phyloP scores from a whole-genome alignment of 306 rosid genomes.

The Geum urbanum region DNA sequence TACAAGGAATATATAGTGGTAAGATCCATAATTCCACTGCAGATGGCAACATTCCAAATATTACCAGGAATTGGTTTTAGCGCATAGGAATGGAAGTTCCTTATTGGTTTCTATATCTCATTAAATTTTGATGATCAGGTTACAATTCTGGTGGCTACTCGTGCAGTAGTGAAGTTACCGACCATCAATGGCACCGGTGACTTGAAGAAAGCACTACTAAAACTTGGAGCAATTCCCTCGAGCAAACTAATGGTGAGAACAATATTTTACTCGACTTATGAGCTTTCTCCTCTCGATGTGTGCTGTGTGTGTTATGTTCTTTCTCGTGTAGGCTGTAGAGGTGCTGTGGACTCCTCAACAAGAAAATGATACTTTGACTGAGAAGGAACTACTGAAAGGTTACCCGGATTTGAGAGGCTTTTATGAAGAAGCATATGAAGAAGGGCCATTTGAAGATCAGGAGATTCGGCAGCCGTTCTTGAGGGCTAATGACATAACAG shows the following conservation, averaged over 20 bases:
- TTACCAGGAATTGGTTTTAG: background rate
- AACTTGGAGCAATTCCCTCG: constrained; percentile 77
- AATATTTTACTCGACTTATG: background rate
- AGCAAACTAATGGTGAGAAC: constrained; percentile 63
- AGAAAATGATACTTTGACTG: background rate
- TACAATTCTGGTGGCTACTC: constrained; percentile 83
- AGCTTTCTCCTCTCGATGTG: background rate
- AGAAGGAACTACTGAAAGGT: background rate
- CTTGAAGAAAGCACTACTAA: constrained; percentile 84
- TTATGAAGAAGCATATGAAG: background rate
- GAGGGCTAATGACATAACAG: background rate
- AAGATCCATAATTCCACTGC: constrained; percentile 8
- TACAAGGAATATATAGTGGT: constrained; percentile 94
- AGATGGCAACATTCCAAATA: background rate
- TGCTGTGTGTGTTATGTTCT: background rate
- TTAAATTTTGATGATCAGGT: constrained; percentile 40
- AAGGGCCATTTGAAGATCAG: background rate
- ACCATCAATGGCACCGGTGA: constrained; percentile 74
- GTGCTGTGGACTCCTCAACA: background rate
- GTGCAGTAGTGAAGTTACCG: constrained; percentile 74
- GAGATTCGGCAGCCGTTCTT: background rate
- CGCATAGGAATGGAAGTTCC: background rate
- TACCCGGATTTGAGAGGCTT: background rate
- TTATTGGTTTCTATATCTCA: constrained; percentile 1
- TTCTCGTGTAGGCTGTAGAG: background rate